Base-by-base conservation (phyloP, 257 asterid species). In the Solanum verrucosum region DNA sequence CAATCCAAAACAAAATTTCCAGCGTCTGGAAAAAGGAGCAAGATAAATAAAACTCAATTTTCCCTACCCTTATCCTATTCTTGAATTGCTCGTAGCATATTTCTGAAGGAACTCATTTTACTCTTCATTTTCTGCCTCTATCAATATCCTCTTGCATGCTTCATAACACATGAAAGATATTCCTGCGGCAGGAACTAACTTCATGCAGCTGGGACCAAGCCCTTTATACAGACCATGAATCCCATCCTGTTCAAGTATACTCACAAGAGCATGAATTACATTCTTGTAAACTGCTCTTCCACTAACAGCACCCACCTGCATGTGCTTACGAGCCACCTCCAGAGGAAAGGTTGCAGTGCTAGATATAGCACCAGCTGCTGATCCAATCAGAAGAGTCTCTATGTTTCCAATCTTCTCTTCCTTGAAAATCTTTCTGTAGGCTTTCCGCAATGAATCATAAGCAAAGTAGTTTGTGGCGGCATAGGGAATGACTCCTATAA, bases 151-250 rank as follows among this genome's bases (percentile, higher is more conserved):
- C 96, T 97, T 95, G 93, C 98, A 95, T 5, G 98, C 98, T 89
- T 97, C 98, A 5, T 97, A 97, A 87, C 99, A 97, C 99, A 96
- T 96, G 89, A 96, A 96, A 56, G 99, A 96, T 60, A 96, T 96
- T 87, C 99, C 99, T 2, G 99, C 99, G 18, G 98, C 99, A 20
- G 98, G 99, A 23, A 97, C 98, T 88, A 97, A 86, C 93, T 97
- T 97, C 92, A 95, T 42, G 86, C 98, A 97, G 90, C 99, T 97
- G 23, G 98, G 98, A 3, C 98, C 99, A 2, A 97, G 96, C 86
- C 99, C 98, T 88, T 90, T 94, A 52, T 97, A 97, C 90, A 97
- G 60, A 27, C 99, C 99, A 11, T 87, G 91, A n/a, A 94, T 73
- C 3, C 98, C 99, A 90, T 97, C 98, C 42, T 92, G 92, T 87